phyloP scores from a whole-genome alignment of 495 filamentous ascomycete genomes.

The Tuber microsphaerosporum region DNA sequence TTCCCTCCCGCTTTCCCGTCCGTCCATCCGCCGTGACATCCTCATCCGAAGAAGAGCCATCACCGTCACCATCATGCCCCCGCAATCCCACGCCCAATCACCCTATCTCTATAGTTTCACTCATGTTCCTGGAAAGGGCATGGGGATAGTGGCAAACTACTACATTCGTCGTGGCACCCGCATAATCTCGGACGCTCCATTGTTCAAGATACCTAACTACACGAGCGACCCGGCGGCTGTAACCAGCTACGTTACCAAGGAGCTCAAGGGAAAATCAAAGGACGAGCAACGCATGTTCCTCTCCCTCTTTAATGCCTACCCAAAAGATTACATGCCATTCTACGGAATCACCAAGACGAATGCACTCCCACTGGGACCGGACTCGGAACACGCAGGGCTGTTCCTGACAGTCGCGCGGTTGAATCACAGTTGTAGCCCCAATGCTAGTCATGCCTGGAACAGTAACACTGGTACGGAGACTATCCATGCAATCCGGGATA shows the following conservation, averaged over 20 bases:
- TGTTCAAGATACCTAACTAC: conserved; percentile 42
- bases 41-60: background rate
- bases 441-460: conserved; percentile 46
- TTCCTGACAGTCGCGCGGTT: conserved; percentile 44
- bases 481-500: conserved; percentile 44
- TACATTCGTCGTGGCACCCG: conserved; percentile 45
- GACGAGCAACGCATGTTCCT: conserved; percentile 45
- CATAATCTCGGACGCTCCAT: conserved; percentile 44
- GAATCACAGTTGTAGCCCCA: conserved; percentile 47
- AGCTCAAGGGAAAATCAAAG: conserved; percentile 42
- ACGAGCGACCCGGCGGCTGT: conserved; percentile 25
- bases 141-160: conserved; percentile 42
- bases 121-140: conserved; percentile 43
- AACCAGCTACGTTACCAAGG: conserved; percentile 37
- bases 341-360: conserved; percentile 45
- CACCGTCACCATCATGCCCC: background rate
- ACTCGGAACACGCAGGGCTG: conserved; percentile 41
- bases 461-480: conserved; percentile 38
- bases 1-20: background rate
- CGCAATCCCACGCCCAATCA: background rate
- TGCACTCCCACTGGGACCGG: conserved; percentile 42
- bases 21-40: background rate
- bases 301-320: conserved; percentile 46
- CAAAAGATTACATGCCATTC: conserved; percentile 40
- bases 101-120: conserved; percentile 41